Percentiles rank a stretch among this genome's conserved stretches.
Evolutionary conservation across 352 stramenopile genomes (phyloP).

Genomic region (Globisporangium solare): DNA sequence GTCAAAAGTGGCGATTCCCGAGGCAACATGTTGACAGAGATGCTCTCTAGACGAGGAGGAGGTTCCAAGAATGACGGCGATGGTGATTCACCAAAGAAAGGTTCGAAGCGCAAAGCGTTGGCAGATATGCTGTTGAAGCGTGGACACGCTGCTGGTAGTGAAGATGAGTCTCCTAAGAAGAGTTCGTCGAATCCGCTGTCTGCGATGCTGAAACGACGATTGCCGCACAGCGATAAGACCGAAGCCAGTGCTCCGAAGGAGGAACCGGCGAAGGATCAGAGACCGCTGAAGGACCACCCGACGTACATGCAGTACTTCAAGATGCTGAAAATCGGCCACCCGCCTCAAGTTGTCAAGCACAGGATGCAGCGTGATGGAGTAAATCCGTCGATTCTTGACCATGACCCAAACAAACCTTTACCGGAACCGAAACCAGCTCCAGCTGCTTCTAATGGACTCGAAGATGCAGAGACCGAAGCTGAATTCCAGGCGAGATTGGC

Average conservation of each 20-base stretch:
- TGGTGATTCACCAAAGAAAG: conserved; percentile 13
- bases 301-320: conserved; percentile 77
- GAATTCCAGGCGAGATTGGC: conserved; percentile 50
- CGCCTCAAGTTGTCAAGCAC: conserved; percentile 61
- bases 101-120: conserved; percentile 17
- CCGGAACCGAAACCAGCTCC: conserved; percentile 16
- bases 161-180: conserved; percentile 6
- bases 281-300: conserved; percentile 57
- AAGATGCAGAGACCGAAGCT: conserved; percentile 34
- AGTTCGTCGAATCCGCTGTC: conserved; percentile 7
- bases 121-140: conserved; percentile 41
- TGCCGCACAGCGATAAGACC: not conserved
- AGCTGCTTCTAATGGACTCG: conserved; percentile 4
- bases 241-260: conserved; percentile 4
- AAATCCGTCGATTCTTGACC: conserved; percentile 56
- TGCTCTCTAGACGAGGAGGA: conserved; percentile 23
- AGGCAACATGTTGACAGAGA: conserved; percentile 32
- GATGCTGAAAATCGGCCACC: conserved; percentile 76
- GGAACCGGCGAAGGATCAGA: conserved; percentile 20
- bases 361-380: conserved; percentile 70
- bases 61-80: conserved; percentile 2
- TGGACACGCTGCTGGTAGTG: conserved; percentile 6
- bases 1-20: conserved; percentile 11
- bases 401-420: conserved; percentile 52
- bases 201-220: conserved; percentile 11